A percentile compares a stretch with the other conserved stretches of the same genome.
These are phyloP conservation scores for Irpex rosettiformis DNA, from an alignment of 1,284 basidiomycete species.

Conservation along the genomic window DNA sequence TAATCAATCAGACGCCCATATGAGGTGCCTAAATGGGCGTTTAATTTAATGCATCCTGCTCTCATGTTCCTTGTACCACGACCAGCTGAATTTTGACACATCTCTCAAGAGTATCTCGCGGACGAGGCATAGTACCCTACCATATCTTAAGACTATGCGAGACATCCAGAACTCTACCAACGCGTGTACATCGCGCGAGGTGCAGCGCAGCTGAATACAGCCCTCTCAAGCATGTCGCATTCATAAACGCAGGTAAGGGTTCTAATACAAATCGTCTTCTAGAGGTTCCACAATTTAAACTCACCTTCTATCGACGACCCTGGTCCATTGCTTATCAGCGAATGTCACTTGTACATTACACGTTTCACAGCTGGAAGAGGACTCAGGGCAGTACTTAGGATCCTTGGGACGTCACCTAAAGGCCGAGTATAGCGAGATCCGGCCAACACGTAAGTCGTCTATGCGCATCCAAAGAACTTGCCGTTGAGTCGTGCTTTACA, in stretches of 20 bases:
- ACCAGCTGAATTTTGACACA: background rate
- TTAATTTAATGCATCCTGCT: background rate
- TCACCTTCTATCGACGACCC: background rate
- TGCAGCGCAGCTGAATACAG: background rate
- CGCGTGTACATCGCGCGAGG: background rate
- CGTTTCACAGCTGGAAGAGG: background rate
- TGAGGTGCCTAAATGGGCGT: background rate
- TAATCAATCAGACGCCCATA: background rate
- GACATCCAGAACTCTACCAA: background rate
- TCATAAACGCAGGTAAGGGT: background rate
- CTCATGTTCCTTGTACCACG: background rate
- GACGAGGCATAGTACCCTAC: too few species aligned
- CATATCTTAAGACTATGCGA: too few species aligned
- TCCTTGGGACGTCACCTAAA: background rate
- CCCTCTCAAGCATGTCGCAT: background rate
- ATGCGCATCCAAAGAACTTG: background rate
- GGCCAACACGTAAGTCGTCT: background rate
- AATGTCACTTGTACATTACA: background rate
- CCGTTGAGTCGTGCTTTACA: background rate
- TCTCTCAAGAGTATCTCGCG: too few species aligned
- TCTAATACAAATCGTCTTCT: background rate
- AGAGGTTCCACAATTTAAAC: background rate
- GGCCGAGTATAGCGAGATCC: background rate
- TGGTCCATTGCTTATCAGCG: background rate
- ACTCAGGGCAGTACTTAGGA: background rate